Evolutionary conservation across 192 early-diverging fungal genomes (phyloP).

Genomic region (Phlyctochytrium bullatum): DNA sequence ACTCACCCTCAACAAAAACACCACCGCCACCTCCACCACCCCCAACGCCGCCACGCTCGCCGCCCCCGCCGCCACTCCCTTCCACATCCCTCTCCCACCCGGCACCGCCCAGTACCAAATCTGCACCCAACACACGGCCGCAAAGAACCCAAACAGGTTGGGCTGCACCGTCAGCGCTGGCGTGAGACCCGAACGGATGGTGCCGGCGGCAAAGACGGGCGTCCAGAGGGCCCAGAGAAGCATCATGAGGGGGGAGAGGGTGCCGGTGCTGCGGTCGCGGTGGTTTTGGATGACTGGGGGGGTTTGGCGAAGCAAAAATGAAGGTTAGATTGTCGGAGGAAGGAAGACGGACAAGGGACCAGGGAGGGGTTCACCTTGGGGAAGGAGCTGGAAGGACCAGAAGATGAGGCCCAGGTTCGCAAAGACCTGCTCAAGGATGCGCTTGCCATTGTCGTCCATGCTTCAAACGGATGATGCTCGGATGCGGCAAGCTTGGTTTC

Average conservation of each 20-base stretch:
- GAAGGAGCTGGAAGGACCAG: conserved; percentile 24
- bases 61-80: neutral
- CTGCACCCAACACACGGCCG: conserved; percentile 21
- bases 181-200: conserved; percentile 6
- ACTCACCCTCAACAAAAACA: conserved; percentile 15
- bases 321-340: neutral
- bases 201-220: conserved; percentile 15
- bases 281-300: conserved; percentile 14
- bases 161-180: conserved; percentile 20
- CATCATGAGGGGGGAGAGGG: conserved; percentile 18
- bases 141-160: conserved; percentile 29
- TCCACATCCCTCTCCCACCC: neutral
- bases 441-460: no score
- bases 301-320: neutral
- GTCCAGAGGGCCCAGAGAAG: conserved; percentile 26
- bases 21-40: conserved; percentile 13
- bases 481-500: no score
- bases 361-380: conserved; percentile 22
- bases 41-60: conserved; percentile 4
- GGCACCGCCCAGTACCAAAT: conserved; percentile 8
- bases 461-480: no score
- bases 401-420: conserved; percentile 20
- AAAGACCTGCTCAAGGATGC: conserved; percentile 7
- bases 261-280: neutral
- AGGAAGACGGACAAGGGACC: neutral